A percentile compares a stretch with the other conserved stretches of the same genome.
Evolutionary conservation across 164 flowering plant genomes (phyloP).

Genomic region (Chimonanthus praecox): DNA sequence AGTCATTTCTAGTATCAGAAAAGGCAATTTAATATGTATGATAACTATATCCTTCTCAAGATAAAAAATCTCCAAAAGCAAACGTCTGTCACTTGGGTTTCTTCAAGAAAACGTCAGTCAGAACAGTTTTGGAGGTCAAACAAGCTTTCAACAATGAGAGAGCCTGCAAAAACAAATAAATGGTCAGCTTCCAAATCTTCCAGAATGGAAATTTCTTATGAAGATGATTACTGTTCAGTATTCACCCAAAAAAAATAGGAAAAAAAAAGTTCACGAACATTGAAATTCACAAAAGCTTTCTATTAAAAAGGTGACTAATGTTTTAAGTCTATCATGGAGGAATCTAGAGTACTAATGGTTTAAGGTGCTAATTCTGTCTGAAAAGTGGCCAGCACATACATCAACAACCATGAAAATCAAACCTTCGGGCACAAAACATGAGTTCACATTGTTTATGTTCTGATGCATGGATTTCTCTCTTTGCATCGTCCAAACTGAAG

Average conservation of each 20-base stretch:
- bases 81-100: too few relatives aligned
- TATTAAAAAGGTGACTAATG: not conserved
- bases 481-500: too few relatives aligned
- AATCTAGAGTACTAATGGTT: too few relatives aligned
- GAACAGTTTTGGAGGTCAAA: not conserved
- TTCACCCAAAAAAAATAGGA: too few relatives aligned
- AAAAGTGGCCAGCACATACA: too few relatives aligned
- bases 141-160: not conserved
- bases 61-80: too few relatives aligned
- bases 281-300: not conserved
- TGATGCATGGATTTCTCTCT: too few relatives aligned
- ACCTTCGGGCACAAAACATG: not conserved
- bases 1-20: too few relatives aligned
- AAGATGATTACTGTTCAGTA: not conserved
- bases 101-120: not conserved
- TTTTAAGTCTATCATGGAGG: too few relatives aligned
- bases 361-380: not conserved
- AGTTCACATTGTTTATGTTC: not conserved
- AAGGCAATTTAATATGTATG: not conserved
- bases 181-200: not conserved
- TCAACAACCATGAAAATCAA: not conserved
- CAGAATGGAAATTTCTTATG: too few relatives aligned
- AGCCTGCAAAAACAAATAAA: not conserved
- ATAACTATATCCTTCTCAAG: not conserved
- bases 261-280: not conserved